phyloP scores from a whole-genome alignment of 108 stramenopile genomes.

The Skeletonema marinoi region DNA sequence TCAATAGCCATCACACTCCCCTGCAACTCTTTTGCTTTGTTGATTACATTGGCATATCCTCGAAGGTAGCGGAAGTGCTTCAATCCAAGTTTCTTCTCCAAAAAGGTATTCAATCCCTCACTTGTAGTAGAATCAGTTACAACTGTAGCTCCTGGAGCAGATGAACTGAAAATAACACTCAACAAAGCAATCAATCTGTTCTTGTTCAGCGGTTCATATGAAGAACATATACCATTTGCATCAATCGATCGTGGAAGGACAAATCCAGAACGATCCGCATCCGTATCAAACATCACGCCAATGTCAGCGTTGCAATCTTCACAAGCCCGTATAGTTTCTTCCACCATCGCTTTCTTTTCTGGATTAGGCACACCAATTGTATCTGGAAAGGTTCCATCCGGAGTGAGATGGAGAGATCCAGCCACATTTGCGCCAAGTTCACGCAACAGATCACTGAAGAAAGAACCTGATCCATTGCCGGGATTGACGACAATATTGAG shows the following conservation, averaged over 20 bases:
- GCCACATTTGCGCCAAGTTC: slow-evolving; percentile 78
- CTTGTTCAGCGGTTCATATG: slow-evolving; percentile 73
- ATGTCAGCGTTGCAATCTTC: slow-evolving; percentile 67
- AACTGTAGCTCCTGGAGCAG: slow-evolving; percentile 70
- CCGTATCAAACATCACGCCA: slow-evolving; percentile 87
- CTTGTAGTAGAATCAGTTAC: slow-evolving; percentile 86
- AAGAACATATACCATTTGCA: slow-evolving; percentile 13
- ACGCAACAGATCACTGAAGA: slow-evolving; percentile 63
- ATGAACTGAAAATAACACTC: slow-evolving; percentile 58
- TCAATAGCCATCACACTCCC: slow-evolving; percentile 85
- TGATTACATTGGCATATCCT: slow-evolving; percentile 89
- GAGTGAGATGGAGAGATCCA: slow-evolving; percentile 52
- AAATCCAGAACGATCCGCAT: slow-evolving; percentile 87
- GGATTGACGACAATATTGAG: slow-evolving; percentile 79
- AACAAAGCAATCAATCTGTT: slow-evolving; percentile 86
- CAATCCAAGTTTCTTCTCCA: slow-evolving; percentile 57
- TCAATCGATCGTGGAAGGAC: slow-evolving; percentile 52
- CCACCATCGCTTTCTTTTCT: slow-evolving; percentile 68
- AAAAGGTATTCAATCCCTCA: slow-evolving; percentile 66
- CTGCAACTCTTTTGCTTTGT: slow-evolving; percentile 69
- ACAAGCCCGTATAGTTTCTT: slow-evolving; percentile 68
- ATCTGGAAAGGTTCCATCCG: slow-evolving; percentile 64
- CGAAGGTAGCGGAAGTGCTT: slow-evolving; percentile 73
- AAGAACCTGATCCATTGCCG: slow-evolving; percentile 80
- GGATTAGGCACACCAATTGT: slow-evolving; percentile 81